Evolutionary conservation across 2,329 filamentous ascomycete species (phyloP), one percentile per base, ranked within the genome.

Genomic region (Cercospora nicotianae): DNA sequence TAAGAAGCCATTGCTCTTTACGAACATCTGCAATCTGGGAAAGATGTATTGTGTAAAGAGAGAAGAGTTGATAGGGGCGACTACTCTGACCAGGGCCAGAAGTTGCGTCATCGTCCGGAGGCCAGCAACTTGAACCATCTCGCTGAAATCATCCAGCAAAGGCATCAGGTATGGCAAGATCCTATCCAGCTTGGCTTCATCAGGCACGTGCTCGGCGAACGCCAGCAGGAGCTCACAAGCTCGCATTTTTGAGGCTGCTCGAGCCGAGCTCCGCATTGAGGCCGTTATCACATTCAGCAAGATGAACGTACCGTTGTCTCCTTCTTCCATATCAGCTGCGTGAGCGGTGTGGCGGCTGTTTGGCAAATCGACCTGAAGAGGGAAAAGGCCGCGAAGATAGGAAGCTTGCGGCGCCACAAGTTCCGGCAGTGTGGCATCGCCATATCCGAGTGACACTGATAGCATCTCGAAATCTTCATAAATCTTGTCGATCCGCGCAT

Each of bases 381-480:
- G 94, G 66, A 97, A 92, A 23, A 92, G 83, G 2, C 85, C 18
- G 89, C 80, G 2, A 84, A 86, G 8, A 88, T 83, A 31, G 74
- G 67, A 20, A 9, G 69, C 33, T 20, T 63, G 57, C 77, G 76
- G 16, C 78, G 76, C 10, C 7, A 13, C 57, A 63, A 75, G 77
- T 45, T 76, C 76, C 16, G 77, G 60, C 9, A 70, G 57, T 13
- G 73, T 30, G 48, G 84, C 84, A 53, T 89, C 83, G 30, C 87
- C 86, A 69, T 93, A 93, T 13, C 92, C 94, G 1, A 99, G 85
- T 67, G 97, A 96, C 77, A 96, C 96, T 0, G 94, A 93, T 63
- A 99, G 97, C 79, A 98, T 99, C 79, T 99, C 95, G 80, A 97
- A 98, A 76, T 99, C 95, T 73, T 91, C 88, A 76, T 91, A 98